These are phyloP conservation scores for Podaxis pistillaris DNA, from an alignment of 768 basidiomycete species.

Conservation along the genomic window DNA sequence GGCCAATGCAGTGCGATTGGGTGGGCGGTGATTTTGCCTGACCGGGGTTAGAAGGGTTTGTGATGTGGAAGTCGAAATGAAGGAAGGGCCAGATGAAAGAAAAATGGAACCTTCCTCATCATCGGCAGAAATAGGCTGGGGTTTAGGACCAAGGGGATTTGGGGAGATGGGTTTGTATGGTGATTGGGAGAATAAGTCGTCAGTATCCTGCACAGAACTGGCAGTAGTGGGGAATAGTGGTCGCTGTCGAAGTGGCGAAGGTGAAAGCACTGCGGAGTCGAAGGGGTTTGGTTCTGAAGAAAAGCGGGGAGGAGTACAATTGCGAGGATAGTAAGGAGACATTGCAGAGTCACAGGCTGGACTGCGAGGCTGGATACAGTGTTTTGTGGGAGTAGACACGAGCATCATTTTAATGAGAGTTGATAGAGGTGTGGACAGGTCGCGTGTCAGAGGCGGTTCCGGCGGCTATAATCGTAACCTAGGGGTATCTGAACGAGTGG, in stretches of 20 bases:
- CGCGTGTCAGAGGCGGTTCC: slow-evolving; percentile 20
- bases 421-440: slow-evolving; percentile 22
- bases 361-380: slow-evolving; percentile 29
- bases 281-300: slow-evolving; percentile 33
- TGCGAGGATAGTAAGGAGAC: slow-evolving; percentile 35
- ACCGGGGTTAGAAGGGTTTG: slow-evolving; percentile 61
- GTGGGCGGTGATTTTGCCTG: slow-evolving; percentile 43
- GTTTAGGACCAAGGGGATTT: slow-evolving; percentile 22
- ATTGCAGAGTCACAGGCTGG: slow-evolving; percentile 28
- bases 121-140: slow-evolving; percentile 44
- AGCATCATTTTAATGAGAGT: slow-evolving; percentile 37
- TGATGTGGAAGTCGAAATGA: slow-evolving; percentile 42
- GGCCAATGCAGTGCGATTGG: slow-evolving; percentile 42
- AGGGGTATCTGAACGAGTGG: slow-evolving; percentile 1
- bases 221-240: slow-evolving; percentile 34
- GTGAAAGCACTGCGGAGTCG: slow-evolving; percentile 61
- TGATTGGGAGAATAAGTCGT: slow-evolving; percentile 55
- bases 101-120: slow-evolving; percentile 62
- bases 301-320: slow-evolving; percentile 34
- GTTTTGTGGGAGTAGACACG: slow-evolving; percentile 42
- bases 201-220: slow-evolving; percentile 32
- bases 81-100: slow-evolving; percentile 46
- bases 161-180: slow-evolving; percentile 41
- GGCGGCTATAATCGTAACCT: background rate
- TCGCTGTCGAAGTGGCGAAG: slow-evolving; percentile 56